Base-by-base conservation (phyloP, 2,329 filamentous ascomycete genomes). In the Penicillium sclerotigenum region DNA sequence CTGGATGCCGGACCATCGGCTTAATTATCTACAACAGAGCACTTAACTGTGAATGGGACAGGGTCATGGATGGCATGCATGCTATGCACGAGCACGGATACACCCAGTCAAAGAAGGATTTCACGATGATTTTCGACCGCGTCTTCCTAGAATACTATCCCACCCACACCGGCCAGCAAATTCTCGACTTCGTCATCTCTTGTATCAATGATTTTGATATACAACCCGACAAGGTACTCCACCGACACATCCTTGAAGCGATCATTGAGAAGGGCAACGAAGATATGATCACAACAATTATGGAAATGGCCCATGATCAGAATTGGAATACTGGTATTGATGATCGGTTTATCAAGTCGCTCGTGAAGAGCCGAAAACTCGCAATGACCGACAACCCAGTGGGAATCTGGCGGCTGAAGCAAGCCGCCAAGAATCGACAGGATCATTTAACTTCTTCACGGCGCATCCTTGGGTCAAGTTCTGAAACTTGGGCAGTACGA, bases 131-230 rank as follows among this genome's bases (percentile, higher is more conserved):
- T 22, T 76, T 76, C 46, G 72, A 76, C 52, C 72, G 73, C 24
- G 67, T 77, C 41, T 75, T 76, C 41, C 59, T 76, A 34, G 74
- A 77, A 58, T 77, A 71, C 47, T 76, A 73, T 66, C 65, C 73
- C 6, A 66, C 65, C 24, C 72, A 76, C 54, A 64, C 71, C 4
- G 71, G 69, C 0, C 14, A 53, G 16, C 61, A 70, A 22, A 74
- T 73, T 31, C 65, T 65, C n/a, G 63, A 72, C 10, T 77, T 76
- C 40, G 54, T 76, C 47, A 64, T 71, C 20, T 61, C 64, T 20
- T 71, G 66, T 28, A 67, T 77, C 41, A 66, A 72, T 20, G 65
- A 71, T 20, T 75, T 73, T 54, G 56, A 68, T 1, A 62, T 77
- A n/a, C 56, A 67, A 1, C 73, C 73, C 4, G 74, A 77, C 57